Percentiles rank a stretch among this genome's conserved stretches.
Conservation (phyloP, 2,329 filamentous ascomycete species). For the Fusarium odoratissimum region DNA sequence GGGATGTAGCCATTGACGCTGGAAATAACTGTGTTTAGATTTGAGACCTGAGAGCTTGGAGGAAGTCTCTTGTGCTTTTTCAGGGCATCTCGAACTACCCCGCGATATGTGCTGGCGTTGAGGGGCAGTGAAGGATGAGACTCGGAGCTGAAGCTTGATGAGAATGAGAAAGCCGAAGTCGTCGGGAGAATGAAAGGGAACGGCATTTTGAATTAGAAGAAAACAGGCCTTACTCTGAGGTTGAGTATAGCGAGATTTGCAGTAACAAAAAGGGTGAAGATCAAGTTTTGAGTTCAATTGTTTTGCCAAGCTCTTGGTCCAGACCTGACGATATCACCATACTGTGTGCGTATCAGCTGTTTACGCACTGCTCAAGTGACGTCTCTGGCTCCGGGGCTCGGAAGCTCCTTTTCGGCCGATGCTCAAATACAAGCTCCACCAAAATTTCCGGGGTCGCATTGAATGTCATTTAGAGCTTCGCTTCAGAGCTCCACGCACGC, state of each 20-base stretch:
- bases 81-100: slow-evolving; percentile 82
- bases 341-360: slow-evolving; percentile 20
- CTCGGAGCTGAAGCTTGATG: slow-evolving; percentile 78
- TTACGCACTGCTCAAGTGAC: slow-evolving; percentile 21
- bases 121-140: slow-evolving; percentile 92
- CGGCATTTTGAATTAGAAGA: slow-evolving; percentile 72
- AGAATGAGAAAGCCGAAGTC: slow-evolving; percentile 87
- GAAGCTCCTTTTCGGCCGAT: slow-evolving; percentile 37
- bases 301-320: slow-evolving; percentile 38
- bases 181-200: slow-evolving; percentile 91
- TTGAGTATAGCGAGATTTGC: background rate
- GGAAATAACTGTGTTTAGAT: slow-evolving; percentile 76
- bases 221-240: background rate
- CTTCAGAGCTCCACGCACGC: slow-evolving; percentile 24
- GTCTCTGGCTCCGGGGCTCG: slow-evolving; percentile 39
- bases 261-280: background rate
- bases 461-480: slow-evolving; percentile 27
- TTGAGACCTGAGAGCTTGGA: slow-evolving; percentile 73
- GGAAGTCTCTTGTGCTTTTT: slow-evolving; percentile 93
- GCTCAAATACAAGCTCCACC: slow-evolving; percentile 29
- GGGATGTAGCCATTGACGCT: slow-evolving; percentile 83
- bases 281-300: slow-evolving; percentile 10
- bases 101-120: slow-evolving; percentile 83
- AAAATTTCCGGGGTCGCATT: slow-evolving; percentile 36
- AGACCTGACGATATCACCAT: slow-evolving; percentile 36